Evolutionary conservation across 495 filamentous ascomycete species (phyloP).

Genomic region (Annulohypoxylon maeteangense): DNA sequence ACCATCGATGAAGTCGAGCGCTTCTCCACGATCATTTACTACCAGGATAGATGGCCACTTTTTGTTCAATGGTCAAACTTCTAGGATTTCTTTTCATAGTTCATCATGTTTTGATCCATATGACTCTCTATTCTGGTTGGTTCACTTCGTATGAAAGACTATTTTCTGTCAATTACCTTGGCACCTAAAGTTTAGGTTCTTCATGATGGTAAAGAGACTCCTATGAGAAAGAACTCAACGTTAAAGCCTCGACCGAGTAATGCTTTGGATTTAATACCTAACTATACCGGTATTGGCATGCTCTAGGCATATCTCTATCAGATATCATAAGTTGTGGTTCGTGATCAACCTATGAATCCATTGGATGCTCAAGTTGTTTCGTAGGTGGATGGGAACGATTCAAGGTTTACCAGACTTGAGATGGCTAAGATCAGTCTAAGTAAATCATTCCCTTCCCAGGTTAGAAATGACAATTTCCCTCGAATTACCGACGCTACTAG

Average conservation of each 20-base stretch:
- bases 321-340: not conserved
- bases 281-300: not conserved
- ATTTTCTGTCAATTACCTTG: not conserved
- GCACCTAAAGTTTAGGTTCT: not conserved
- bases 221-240: not conserved
- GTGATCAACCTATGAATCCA: not conserved
- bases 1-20: not conserved
- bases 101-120: not conserved
- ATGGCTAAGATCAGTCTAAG: slow-evolving; percentile 1
- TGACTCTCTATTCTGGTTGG: not conserved
- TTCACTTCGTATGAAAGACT: not conserved
- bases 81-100: not conserved
- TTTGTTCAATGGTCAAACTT: slow-evolving; percentile 7
- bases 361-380: not conserved
- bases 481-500: not conserved
- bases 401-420: slow-evolving; percentile 5
- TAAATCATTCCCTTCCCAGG: not conserved
- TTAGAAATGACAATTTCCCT: not conserved
- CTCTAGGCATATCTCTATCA: not conserved
- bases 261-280: not conserved
- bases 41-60: not conserved
- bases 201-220: not conserved
- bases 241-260: not conserved
- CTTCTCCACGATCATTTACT: not conserved
- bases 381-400: slow-evolving; percentile 17